Evolutionary conservation across 2,329 filamentous ascomycete species (phyloP), one percentile per base, ranked within the genome.

Genomic region (Colletotrichum sp.): DNA sequence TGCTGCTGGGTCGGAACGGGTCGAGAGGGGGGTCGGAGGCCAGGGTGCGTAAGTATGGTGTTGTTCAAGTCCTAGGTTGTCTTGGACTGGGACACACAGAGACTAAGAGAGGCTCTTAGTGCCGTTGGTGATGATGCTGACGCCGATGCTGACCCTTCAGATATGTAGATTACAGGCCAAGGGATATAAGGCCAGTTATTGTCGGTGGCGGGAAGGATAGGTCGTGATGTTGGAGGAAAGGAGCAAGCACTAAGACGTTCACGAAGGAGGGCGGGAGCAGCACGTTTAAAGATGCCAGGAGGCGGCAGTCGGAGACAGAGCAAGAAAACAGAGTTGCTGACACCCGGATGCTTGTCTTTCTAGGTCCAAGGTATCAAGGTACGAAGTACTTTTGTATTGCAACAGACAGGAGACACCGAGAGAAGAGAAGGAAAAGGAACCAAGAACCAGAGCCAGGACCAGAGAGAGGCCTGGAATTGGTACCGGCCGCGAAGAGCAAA

Each of bases 321-420:
- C 44, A 72, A 16, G 32, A 36, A 66, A 66, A 39, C 62, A 72
- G 63, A 49, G 63, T 59, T 72, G n/a, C 21, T 67, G 9, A 24
- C 39, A 32, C 65, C 67, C 72, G 67, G 62, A 74, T 74, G 72
- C 67, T 64, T 34, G 72, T 60, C 62, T 39, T 64, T 15, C 32
- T 39, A 24, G 30, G 21, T 10, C 49, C 39, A 26, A 34, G 39
- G 21, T 26, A 26, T 26, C 32, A 18, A 52, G n/a, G 24, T 26
- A 39, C 18, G 36, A 39, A 49, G 34, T 66, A 64, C 60, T 64
- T 39, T 30, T 21, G 28, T 18, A 26, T 30, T 26, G 24, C 24
- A 30, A 30, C 55, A 10, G 12, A 18, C 24, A 30, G 55, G 9
- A n/a, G n/a, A 32, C 30, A 24, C n/a, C 28, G 28, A 63, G 16